Conservation (phyloP, 352 stramenopile genomes). For the Phytophthora tentaculata region DNA sequence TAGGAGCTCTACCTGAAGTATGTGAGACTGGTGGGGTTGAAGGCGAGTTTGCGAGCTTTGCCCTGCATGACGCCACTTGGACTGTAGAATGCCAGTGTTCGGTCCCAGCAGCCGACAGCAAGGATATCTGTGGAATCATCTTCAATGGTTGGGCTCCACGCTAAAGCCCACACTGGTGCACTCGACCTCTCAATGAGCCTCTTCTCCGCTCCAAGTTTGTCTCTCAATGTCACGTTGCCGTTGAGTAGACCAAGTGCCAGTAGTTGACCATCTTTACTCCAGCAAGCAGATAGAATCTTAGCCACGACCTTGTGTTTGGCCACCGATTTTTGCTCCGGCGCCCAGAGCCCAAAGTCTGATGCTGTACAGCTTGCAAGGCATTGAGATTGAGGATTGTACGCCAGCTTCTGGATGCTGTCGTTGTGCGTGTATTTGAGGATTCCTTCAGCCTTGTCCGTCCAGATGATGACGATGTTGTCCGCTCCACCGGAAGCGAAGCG, state of each 20-base stretch:
- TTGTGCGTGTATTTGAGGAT: slow-evolving; percentile 98
- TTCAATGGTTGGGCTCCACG: slow-evolving; percentile 83
- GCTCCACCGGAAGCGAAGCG: slow-evolving; percentile 92
- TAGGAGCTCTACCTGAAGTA: slow-evolving; percentile 75
- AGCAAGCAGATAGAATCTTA: slow-evolving; percentile 93
- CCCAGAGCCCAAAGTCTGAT: slow-evolving; percentile 95
- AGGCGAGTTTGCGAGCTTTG: slow-evolving; percentile 91
- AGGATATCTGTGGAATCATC: slow-evolving; percentile 85
- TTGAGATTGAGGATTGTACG: slow-evolving; percentile 93
- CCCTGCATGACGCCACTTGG: slow-evolving; percentile 83
- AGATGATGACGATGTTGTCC: slow-evolving; percentile 97
- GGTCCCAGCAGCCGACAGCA: slow-evolving; percentile 94
- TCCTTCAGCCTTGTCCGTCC: slow-evolving; percentile 93
- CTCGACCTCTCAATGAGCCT: slow-evolving; percentile 84
- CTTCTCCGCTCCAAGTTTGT: slow-evolving; percentile 93
- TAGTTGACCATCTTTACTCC: slow-evolving; percentile 92
- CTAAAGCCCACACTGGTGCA: slow-evolving; percentile 88
- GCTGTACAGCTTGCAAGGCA: slow-evolving; percentile 94
- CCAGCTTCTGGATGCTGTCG: slow-evolving; percentile 92
- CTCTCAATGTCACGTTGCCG: slow-evolving; percentile 90
- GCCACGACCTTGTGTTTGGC: slow-evolving; percentile 94
- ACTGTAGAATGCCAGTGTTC: slow-evolving; percentile 93
- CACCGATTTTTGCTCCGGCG: slow-evolving; percentile 93
- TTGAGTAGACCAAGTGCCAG: slow-evolving; percentile 93
- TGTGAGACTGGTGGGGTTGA: slow-evolving; percentile 91